These are phyloP conservation scores for Annulohypoxylon moriforme DNA, from an alignment of 495 filamentous ascomycete genomes.

Conservation along the genomic window DNA sequence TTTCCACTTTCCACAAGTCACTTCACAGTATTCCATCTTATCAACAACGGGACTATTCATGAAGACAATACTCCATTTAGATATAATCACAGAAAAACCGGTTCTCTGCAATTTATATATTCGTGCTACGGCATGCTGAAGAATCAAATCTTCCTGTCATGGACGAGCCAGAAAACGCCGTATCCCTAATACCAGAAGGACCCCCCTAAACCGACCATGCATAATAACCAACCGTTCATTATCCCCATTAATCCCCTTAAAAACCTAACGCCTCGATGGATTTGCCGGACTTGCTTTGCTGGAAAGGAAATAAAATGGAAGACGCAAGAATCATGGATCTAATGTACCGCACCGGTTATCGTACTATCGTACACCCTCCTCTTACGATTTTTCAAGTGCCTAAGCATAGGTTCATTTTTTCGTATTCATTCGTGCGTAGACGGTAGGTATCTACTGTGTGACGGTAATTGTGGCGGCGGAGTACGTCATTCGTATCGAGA, in stretches of 20 bases:
- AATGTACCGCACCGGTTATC: background rate
- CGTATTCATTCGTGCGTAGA: slow-evolving; percentile 1
- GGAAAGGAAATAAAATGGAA: background rate
- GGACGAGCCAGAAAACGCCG: slow-evolving; percentile 11
- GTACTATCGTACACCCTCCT: slow-evolving; percentile 3
- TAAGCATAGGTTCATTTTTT: background rate
- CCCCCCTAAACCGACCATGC: slow-evolving; percentile 12
- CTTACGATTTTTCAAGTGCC: background rate
- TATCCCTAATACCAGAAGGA: background rate
- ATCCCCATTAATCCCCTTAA: background rate
- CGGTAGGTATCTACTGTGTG: background rate
- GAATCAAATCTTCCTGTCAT: background rate
- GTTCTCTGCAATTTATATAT: slow-evolving; percentile 11
- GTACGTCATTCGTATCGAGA: background rate
- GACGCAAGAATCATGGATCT: background rate
- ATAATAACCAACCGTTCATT: slow-evolving; percentile 3
- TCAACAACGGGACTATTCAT: too few relatives aligned
- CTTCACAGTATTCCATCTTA: too few relatives aligned
- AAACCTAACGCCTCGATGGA: slow-evolving; percentile 18
- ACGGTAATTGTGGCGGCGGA: background rate
- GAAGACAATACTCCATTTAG: background rate
- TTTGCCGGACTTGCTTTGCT: background rate
- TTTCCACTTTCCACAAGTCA: too few relatives aligned
- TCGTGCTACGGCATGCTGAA: slow-evolving; percentile 3
- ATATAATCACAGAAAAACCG: background rate